Percentiles rank a stretch among this genome's conserved stretches.
phyloP scores from a whole-genome alignment of 2,329 filamentous ascomycete genomes.

The Penicillium sp. region DNA sequence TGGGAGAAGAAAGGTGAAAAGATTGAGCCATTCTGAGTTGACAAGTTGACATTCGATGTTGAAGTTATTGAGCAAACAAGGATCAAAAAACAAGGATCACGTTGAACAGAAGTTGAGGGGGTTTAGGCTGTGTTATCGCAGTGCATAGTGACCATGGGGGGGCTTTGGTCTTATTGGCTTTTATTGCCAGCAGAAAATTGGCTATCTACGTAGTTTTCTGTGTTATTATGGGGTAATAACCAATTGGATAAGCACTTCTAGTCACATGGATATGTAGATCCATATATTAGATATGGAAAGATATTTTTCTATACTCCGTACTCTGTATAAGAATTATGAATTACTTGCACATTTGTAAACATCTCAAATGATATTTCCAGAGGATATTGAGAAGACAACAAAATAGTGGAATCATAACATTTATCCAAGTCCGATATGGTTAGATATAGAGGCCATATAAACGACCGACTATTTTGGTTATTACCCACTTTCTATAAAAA shows the following conservation, averaged over 20 bases:
- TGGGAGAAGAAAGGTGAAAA: slow-evolving; percentile 23
- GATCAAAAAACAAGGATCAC: neutral
- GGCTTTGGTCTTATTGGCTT: neutral
- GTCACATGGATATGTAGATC: neutral
- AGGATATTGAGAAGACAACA: too few relatives aligned
- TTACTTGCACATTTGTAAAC: too few relatives aligned
- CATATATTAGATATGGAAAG: too few relatives aligned
- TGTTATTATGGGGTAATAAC: neutral
- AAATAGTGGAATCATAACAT: neutral
- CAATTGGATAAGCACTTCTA: neutral
- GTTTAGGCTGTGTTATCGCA: neutral
- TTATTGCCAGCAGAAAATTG: slow-evolving; percentile 1
- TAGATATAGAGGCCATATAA: neutral
- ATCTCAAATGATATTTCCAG: too few relatives aligned
- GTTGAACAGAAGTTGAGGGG: neutral
- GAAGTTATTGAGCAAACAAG: neutral
- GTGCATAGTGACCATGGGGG: neutral
- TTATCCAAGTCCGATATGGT: neutral
- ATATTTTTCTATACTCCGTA: too few relatives aligned
- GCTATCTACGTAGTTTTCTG: neutral
- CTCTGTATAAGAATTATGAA: neutral
- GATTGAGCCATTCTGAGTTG: slow-evolving; percentile 33
- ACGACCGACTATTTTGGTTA: neutral
- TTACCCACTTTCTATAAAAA: neutral
- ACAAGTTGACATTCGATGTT: slow-evolving; percentile 30